Base-by-base conservation (phyloP, 2,329 filamentous ascomycete species). In the Aspergillus fumigatus region DNA sequence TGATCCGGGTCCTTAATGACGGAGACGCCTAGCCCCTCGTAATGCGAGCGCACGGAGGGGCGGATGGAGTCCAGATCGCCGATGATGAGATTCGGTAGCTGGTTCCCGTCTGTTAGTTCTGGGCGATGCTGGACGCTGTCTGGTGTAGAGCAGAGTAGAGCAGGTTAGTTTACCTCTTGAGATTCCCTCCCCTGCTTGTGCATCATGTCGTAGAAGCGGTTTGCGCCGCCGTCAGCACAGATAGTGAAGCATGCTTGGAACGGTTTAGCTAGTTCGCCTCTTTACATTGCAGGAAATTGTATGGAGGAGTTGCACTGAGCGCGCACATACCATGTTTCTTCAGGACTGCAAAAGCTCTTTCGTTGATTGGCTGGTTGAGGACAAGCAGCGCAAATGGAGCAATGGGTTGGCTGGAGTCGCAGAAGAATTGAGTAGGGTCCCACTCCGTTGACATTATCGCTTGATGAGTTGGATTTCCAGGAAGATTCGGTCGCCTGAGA, bases 201-300 rank as follows among this genome's bases (percentile, higher is more conserved):
- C 61, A 80, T 74, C 61, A 80, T 76, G 62, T 84, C 73, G 62
- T 82, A 80, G 21, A 97, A 81, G 40, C 85, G 82, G 69, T 97
- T 96, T 48, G 92, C 92, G 25, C 92, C 94, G 54, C 92, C 94
- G 76, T 99, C 94, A 27, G 92, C 94, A 57, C 92, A 96, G 53
- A 97, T 80, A 25, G 83, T 84, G 59, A 87, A 82, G 23, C 76
- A 77, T 52, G 89, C 87, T 89, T n/a, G 8, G 51, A n/a, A 48
- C 55, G 7, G 35, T 48, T 49, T 45, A 38, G 26, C 23, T 9
- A 45, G 38, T 53, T 48, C 53, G 48, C 32, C 9, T 29, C 51
- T 47, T 43, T 23, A 21, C 1, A 35, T 53, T 17, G 9, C 35
- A n/a, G n/a, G 9, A 51, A 3, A 45, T 40, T 35, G 7, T 48